phyloP scores from a whole-genome alignment of 2,329 filamentous ascomycete species.

The Hymenoscyphus fructigenus region DNA sequence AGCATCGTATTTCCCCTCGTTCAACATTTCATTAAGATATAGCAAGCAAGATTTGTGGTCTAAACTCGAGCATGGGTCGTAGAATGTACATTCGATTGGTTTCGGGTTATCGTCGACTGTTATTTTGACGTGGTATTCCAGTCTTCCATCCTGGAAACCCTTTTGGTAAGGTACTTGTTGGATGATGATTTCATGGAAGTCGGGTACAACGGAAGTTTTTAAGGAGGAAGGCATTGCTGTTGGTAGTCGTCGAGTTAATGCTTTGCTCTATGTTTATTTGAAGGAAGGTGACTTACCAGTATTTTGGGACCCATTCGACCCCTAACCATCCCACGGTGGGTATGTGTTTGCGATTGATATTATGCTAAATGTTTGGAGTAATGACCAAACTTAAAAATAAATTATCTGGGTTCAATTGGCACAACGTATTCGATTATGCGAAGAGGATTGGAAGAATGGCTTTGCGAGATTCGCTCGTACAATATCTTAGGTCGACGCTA shows the following conservation, averaged over 20 bases:
- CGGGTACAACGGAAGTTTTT: background rate
- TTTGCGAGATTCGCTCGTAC: background rate
- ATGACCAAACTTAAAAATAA: background rate
- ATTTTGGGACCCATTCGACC: background rate
- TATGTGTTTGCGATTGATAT: background rate
- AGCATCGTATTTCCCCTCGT: slow-evolving; percentile 5
- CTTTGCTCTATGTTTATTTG: background rate
- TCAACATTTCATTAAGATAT: slow-evolving; percentile 6
- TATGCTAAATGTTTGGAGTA: background rate
- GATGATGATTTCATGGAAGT: background rate
- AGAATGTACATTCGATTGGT: background rate
- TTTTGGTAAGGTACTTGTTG: background rate
- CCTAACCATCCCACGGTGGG: background rate
- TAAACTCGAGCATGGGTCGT: background rate
- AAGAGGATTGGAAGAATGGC: background rate
- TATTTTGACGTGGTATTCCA: background rate
- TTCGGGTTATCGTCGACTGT: background rate
- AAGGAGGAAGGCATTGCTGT: background rate
- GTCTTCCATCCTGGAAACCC: background rate
- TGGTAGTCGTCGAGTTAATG: background rate
- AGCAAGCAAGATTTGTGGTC: slow-evolving; percentile 2
- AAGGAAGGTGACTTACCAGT: background rate
- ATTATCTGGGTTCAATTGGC: background rate
- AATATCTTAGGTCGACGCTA: background rate
- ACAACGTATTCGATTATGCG: background rate